These are phyloP conservation scores for Umbilicus rupestris DNA, from an alignment of 164 flowering plant genomes.

Conservation along the genomic window DNA sequence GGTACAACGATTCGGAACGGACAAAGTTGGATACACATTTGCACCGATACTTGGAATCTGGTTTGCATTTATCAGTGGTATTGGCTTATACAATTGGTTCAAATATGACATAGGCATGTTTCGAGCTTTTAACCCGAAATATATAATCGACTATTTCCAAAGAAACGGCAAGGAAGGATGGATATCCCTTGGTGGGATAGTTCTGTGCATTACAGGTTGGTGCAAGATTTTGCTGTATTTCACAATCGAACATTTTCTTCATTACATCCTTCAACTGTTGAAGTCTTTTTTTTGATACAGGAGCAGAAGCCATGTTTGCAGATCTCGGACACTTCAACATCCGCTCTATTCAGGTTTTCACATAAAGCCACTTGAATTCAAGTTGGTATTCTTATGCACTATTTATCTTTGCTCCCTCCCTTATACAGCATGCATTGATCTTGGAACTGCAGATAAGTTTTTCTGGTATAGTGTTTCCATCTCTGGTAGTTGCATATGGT, in stretches of 20 bases:
- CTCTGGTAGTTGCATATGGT: conserved; percentile 37
- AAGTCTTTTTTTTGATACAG: conserved; percentile 22
- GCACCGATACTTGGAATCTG: conserved; percentile 60
- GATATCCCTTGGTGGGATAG: conserved; percentile 80
- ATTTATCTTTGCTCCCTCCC: neutral
- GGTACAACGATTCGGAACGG: conserved; percentile 66
- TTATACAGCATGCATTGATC: neutral
- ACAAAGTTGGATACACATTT: conserved; percentile 65
- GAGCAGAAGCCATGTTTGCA: conserved; percentile 93
- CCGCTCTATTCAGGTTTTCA: conserved; percentile 54
- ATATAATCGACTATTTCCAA: conserved; percentile 44
- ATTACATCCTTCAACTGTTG: neutral
- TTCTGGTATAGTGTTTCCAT: conserved; percentile 37
- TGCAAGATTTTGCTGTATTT: neutral
- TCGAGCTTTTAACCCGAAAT: conserved; percentile 55
- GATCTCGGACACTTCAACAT: conserved; percentile 78
- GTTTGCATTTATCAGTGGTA: conserved; percentile 50
- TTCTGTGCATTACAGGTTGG: conserved; percentile 62
- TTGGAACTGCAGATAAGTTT: conserved; percentile 46
- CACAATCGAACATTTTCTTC: neutral
- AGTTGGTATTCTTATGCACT: neutral
- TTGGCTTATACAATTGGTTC: conserved; percentile 64
- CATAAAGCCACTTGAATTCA: too few relatives aligned
- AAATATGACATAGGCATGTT: conserved; percentile 38
- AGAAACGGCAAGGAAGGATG: conserved; percentile 60